Evolutionary conservation across 345 rosid species (phyloP).

Genomic region (Syzygium oleosum): DNA sequence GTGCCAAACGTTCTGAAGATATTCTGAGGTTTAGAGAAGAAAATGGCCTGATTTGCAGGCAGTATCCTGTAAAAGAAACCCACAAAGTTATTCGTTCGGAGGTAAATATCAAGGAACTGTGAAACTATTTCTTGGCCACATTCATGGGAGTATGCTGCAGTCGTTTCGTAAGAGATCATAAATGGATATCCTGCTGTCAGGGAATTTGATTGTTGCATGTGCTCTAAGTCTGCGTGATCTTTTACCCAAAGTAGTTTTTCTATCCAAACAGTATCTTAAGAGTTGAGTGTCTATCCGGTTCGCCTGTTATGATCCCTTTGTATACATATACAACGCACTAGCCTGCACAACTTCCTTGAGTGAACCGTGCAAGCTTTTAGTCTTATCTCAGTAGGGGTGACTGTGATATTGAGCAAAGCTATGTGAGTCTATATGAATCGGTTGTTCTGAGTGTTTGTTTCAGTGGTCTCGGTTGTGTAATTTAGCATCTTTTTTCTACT

Average conservation of each 20-base stretch:
- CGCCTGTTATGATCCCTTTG: background rate
- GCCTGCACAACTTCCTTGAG: background rate
- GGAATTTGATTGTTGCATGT: background rate
- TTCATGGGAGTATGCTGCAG: background rate
- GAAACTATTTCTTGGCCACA: background rate
- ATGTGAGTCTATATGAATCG: background rate
- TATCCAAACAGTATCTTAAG: background rate
- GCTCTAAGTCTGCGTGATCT: background rate
- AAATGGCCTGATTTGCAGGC: slow-evolving; percentile 81
- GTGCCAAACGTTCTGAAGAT: slow-evolving; percentile 58
- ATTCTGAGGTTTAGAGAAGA: slow-evolving; percentile 59
- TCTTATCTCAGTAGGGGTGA: background rate
- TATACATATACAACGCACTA: background rate
- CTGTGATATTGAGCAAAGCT: background rate
- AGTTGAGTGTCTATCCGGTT: background rate
- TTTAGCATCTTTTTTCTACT: background rate
- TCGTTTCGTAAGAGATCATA: background rate
- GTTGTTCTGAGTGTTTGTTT: background rate
- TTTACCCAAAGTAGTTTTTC: background rate
- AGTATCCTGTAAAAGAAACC: slow-evolving; percentile 84
- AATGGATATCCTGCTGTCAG: background rate
- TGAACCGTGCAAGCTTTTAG: background rate
- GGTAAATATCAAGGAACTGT: slow-evolving; percentile 26
- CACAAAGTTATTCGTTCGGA: slow-evolving; percentile 68
- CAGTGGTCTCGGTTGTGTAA: background rate